A percentile compares a stretch with the other conserved stretches of the same genome.
Evolutionary conservation across 1,284 basidiomycete species (phyloP).

Genomic region (Rhodotorula sp.): DNA sequence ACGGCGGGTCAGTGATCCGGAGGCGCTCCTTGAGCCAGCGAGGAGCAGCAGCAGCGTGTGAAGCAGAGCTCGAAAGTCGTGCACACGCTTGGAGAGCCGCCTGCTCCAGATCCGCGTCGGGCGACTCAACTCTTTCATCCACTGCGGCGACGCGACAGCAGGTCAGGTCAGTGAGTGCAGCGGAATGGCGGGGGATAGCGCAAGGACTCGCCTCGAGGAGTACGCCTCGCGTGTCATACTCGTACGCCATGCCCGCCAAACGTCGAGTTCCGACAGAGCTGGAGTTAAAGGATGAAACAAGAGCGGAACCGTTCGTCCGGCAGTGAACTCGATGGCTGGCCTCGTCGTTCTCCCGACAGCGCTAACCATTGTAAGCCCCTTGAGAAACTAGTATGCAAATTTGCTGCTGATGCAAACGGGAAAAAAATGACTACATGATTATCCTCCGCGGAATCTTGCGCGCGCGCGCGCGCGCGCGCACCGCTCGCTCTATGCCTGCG

Average conservation of each 20-base stretch:
- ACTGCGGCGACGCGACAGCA: slow-evolving; percentile 9
- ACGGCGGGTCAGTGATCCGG: background rate
- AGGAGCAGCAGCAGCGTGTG: background rate
- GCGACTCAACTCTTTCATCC: slow-evolving; percentile 37
- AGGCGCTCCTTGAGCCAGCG: background rate
- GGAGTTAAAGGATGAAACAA: background rate
- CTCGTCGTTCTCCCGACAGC: too few relatives aligned
- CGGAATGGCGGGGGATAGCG: background rate
- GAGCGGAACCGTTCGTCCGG: background rate
- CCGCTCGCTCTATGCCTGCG: background rate
- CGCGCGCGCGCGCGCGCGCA: background rate
- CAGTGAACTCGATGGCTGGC: too few relatives aligned
- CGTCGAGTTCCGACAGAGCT: too few relatives aligned
- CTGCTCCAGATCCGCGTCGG: too few relatives aligned
- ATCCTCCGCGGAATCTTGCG: too few relatives aligned
- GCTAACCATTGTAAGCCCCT: too few relatives aligned
- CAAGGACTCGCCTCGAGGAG: slow-evolving; percentile 32
- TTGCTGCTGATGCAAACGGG: background rate
- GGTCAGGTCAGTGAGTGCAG: background rate
- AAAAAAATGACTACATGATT: background rate
- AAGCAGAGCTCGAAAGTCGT: too few relatives aligned
- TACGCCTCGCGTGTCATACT: slow-evolving; percentile 38
- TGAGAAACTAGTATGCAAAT: too few relatives aligned
- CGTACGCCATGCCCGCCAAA: slow-evolving; percentile 17
- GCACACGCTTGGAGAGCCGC: too few relatives aligned